These are phyloP conservation scores for Thelonectria rubi DNA, from an alignment of 2,329 filamentous ascomycete genomes.

Conservation along the genomic window DNA sequence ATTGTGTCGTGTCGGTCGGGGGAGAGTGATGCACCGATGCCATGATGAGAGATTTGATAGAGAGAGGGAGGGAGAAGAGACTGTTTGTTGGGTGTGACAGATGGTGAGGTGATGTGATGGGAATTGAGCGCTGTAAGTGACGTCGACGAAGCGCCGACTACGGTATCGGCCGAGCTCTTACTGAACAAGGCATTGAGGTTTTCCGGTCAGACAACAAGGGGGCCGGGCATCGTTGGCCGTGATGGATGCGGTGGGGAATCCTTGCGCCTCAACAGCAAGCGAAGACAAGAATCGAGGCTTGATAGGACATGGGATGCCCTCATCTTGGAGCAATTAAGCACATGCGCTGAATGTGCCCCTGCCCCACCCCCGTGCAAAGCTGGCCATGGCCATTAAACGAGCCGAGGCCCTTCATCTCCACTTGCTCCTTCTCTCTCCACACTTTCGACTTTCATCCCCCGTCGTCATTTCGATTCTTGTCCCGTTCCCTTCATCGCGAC, in stretches of 20 bases:
- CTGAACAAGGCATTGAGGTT: no score
- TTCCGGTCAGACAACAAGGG: not conserved
- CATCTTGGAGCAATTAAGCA: constrained; percentile 4
- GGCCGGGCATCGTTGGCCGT: not conserved
- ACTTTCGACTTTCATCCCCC: not conserved
- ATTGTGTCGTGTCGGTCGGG: not conserved
- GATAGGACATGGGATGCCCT: constrained; percentile 5
- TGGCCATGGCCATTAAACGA: constrained; percentile 2
- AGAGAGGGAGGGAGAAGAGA: not conserved
- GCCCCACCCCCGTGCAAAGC: constrained; percentile 1
- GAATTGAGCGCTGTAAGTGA: no score
- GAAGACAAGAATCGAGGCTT: not conserved
- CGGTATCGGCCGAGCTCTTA: no score
- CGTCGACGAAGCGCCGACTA: no score
- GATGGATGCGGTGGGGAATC: constrained; percentile 17
- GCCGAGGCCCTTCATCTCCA: constrained; percentile 17
- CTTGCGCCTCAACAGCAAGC: constrained; percentile 2
- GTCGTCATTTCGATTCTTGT: not conserved
- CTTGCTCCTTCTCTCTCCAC: not conserved
- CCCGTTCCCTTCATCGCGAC: not conserved
- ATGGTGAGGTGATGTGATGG: not conserved
- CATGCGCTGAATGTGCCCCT: constrained; percentile 11
- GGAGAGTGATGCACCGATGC: not conserved
- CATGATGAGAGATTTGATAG: not conserved
- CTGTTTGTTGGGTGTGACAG: not conserved